phyloP scores from a whole-genome alignment of 495 filamentous ascomycete species.

The Clavariopsis aquatica region DNA sequence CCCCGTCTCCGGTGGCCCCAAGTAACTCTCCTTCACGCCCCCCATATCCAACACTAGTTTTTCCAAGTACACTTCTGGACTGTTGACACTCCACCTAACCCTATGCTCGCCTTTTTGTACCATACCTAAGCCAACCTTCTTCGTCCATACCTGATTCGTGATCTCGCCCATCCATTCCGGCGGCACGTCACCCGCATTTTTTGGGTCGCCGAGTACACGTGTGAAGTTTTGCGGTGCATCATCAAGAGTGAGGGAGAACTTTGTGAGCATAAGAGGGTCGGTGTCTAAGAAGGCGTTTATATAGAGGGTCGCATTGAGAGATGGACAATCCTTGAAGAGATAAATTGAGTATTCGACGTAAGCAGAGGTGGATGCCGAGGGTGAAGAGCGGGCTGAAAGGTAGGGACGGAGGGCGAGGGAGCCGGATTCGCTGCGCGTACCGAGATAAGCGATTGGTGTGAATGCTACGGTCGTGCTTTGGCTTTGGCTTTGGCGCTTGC shows the following conservation, averaged over 20 bases:
- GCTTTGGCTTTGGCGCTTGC: background rate
- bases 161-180: conserved; percentile 22
- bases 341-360: conserved; percentile 23
- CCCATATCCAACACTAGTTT: conserved; percentile 28
- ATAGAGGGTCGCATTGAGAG: conserved; percentile 27
- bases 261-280: conserved; percentile 12
- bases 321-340: conserved; percentile 1
- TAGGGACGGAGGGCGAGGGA: conserved; percentile 19
- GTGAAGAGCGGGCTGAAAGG: background rate
- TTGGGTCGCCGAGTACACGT: conserved; percentile 22
- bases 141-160: conserved; percentile 23
- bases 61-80: conserved; percentile 23
- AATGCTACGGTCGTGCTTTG: conserved; percentile 11
- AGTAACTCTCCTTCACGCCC: conserved; percentile 29
- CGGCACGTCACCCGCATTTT: conserved; percentile 26
- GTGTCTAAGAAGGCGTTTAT: conserved; percentile 28
- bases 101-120: conserved; percentile 18
- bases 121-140: conserved; percentile 15
- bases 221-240: conserved; percentile 12
- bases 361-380: conserved; percentile 10
- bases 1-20: conserved; percentile 29
- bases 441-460: conserved; percentile 16
- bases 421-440: conserved; percentile 21
- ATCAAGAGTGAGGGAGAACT: conserved; percentile 29
- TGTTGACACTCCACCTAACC: conserved; percentile 10